Base-by-base conservation (phyloP, 192 early-diverging fungal genomes). In the Coemansia sp. region DNA sequence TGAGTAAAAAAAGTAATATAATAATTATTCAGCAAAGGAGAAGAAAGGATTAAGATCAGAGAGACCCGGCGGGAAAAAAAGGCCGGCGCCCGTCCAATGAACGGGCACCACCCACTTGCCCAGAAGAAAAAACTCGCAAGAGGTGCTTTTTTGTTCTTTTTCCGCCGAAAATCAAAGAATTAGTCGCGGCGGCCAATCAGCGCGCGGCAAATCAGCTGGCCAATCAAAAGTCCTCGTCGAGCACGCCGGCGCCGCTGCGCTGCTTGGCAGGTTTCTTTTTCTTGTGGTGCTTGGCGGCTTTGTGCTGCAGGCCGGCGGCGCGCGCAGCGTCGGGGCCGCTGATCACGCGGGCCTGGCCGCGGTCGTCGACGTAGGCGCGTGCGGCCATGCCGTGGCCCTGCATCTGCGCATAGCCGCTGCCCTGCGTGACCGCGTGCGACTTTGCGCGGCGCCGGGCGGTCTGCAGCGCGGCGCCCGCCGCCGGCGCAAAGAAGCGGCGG, bases 251-350 rank as follows among this genome's bases (percentile, higher is more conserved):
- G 28, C 80, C 85, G 58, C 79, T 84, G 48, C 90, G 82, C 66
- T 81, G 65, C 72, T 94, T 94, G 27, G 27, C 79, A 78, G 41
- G 84, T 61, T 78, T 87, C 71, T 82, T 89, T 31, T 90, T 91
- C 80, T 87, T 73, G 62, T 52, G 62, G 67, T 27, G 57, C 84
- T 53, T 82, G 38, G 38, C 28, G 26, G 14, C 19, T 11, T n/a
- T n/a, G 26, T 46, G 44, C n/a, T 17, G 68, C 49, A 32, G 36
- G 58, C 53, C 42, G 87, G 41, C 41, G 19, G 21, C 8, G 41
- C 50, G 22, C 8, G 84, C 83, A 12, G 87, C 72, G 25, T 58
- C 62, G 46, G 78, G 61, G 9, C 72, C 81, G 10, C 53, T 60
- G 12, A 61, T 62, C 11, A 50, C 41, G 42, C 82, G 78, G 12